phyloP scores from a whole-genome alignment of 345 rosid genomes.

The Combretum micranthum region DNA sequence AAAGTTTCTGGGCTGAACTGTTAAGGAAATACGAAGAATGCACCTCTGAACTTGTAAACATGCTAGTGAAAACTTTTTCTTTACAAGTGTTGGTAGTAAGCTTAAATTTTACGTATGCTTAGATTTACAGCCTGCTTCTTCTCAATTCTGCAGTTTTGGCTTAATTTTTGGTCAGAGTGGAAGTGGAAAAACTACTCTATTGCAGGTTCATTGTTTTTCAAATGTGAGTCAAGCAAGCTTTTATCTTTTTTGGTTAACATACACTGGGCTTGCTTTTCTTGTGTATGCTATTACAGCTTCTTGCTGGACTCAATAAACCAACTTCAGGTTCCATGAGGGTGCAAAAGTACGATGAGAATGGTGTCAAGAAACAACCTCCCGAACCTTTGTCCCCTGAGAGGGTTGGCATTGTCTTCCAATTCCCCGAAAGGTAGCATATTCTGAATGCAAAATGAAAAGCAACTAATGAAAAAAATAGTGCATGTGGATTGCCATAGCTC shows the following conservation, averaged over 20 bases:
- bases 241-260: not conserved
- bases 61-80: not conserved
- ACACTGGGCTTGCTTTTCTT: slow-evolving; percentile 4
- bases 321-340: slow-evolving; percentile 76
- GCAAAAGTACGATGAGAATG: slow-evolving; percentile 54
- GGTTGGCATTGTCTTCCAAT: slow-evolving; percentile 91
- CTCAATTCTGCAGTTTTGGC: slow-evolving; percentile 59
- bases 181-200: slow-evolving; percentile 89
- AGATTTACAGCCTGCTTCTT: slow-evolving; percentile 8
- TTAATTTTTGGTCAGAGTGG: slow-evolving; percentile 95
- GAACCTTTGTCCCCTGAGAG: slow-evolving; percentile 51
- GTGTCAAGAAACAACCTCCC: slow-evolving; percentile 36
- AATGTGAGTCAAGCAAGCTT: not conserved
- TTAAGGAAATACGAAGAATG: no score
- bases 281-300: slow-evolving; percentile 44
- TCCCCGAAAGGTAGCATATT: slow-evolving; percentile 74
- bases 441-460: not conserved
- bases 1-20: no score
- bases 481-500: not conserved
- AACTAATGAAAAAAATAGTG: not conserved
- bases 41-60: not conserved
- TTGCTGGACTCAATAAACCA: slow-evolving; percentile 82
- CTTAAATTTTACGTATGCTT: not conserved
- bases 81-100: not conserved
- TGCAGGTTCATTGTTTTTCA: slow-evolving; percentile 44